Conservation (phyloP, 75 land plant species). For the Pinus taeda region DNA sequence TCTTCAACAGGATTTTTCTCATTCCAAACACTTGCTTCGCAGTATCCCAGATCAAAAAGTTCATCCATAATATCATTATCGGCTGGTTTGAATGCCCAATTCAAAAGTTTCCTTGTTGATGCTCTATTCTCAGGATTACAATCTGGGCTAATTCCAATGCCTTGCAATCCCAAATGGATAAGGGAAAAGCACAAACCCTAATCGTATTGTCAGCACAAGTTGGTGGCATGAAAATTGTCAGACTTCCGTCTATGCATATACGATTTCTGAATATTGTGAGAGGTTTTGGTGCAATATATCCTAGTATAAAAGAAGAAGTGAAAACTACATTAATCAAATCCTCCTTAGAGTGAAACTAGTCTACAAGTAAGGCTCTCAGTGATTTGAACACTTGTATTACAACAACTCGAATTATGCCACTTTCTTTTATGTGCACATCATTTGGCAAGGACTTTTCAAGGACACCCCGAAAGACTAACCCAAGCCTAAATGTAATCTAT, state of each 20-base stretch:
- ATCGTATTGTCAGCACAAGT: slow-evolving; percentile 90
- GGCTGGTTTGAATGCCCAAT: slow-evolving; percentile 97
- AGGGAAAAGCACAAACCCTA: slow-evolving; percentile 60
- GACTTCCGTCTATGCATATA: slow-evolving; percentile 92
- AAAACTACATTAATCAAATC: slow-evolving; percentile 90
- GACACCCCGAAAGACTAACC: slow-evolving; percentile 76
- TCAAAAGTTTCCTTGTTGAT: slow-evolving; percentile 72
- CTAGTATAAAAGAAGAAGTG: slow-evolving; percentile 95
- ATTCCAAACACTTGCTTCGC: slow-evolving; percentile 85
- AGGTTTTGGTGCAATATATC: slow-evolving; percentile 91
- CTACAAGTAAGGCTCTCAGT: slow-evolving; percentile 86
- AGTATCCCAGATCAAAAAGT: slow-evolving; percentile 80
- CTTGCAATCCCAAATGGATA: slow-evolving; percentile 50
- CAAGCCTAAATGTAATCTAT: slow-evolving; percentile 92
- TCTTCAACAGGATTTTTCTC: slow-evolving; percentile 43
- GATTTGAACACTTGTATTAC: slow-evolving; percentile 83
- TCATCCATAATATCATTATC: slow-evolving; percentile 71
- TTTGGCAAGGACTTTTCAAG: slow-evolving; percentile 79
- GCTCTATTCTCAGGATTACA: slow-evolving; percentile 84
- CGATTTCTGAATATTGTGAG: slow-evolving; percentile 82
- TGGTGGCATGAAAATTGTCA: slow-evolving; percentile 98
- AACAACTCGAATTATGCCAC: slow-evolving; percentile 44
- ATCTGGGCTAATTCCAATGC: slow-evolving; percentile 90
- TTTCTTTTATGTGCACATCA: slow-evolving; percentile 47
- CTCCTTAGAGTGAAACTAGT: slow-evolving; percentile 89